Base-by-base conservation (phyloP, 2,329 filamentous ascomycete species). In the Monascus ruber region DNA sequence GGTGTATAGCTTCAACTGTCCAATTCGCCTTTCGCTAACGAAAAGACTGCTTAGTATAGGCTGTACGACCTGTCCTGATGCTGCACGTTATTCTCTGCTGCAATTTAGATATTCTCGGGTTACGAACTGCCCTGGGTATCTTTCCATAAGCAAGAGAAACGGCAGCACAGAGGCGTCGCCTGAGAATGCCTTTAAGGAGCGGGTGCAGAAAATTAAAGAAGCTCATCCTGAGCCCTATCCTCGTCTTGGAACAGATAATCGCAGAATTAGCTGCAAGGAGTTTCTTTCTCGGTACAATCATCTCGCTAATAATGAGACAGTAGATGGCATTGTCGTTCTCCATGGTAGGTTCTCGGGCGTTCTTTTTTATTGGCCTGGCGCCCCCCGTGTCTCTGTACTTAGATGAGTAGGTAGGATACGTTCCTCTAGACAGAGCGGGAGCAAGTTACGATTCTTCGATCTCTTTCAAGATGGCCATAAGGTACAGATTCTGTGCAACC, bases 391-490 rank as follows among this genome's bases (percentile, higher is more conserved):
- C 45, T 38, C 42, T 55, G 54, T 60, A 57, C 58, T 63, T 65
- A 70, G 60, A 55, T 51, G 56, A 56, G 57, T 68, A 80, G 85
- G 87, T 62, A 85, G 86, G 57, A 72, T 94, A 46, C 71, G 73
- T 53, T 79, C 79, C 35, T 74, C 83, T 55, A 83, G 85, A 45
- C 70, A 76, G 35, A 74, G 78, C 39, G 81, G 88, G 48, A 80
- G 77, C 50, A 85, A 83, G 63, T 77, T 98, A 50, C 70, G 86
- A 46, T 98, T 98, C 61, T 61, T 95, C 48, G 83, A 91, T 62
- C 66, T 96, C 36, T 70, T 79, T 49, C 79, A 86, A 58, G 78
- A 85, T 55, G 81, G 79, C 41, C 66, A 77, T 49, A 76, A 73
- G 47, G 62, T 93, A 28, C 91, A 98, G 64, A 73, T 81, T 44